Evolutionary conservation across 371 early-diverging fungal genomes (phyloP), one percentile per base, ranked within the genome.

Genomic region (Sporodiniella umbellata): DNA sequence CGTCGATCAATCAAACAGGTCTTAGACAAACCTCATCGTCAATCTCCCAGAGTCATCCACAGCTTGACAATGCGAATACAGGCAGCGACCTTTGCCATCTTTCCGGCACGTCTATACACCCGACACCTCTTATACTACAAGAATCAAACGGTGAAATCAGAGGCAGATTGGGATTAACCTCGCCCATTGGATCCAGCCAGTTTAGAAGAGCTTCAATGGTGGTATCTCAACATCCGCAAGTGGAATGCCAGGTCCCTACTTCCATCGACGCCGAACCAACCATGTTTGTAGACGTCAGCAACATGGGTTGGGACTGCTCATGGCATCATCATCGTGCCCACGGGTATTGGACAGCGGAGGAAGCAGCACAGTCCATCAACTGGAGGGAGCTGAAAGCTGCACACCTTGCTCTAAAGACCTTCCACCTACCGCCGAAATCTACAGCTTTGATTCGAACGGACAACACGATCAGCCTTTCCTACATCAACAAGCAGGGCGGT

Each of bases 401-500:
- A 1, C 38, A 38, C 4, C 21, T 48, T 3, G 43, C 48, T 0
- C 14, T 54, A 1, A 33, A 48, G 25, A 15, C 42, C 2, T 56
- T 51, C 35, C 57, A 4, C 1, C 15, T 1, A 2, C 23, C 25
- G 12, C 14, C n/a, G 42, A 37, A 62, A 25, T 47, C 46, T 1
- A 54, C 51, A 0, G 37, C 61, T 2, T 31, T 70, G 14, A 62
- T 63, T 8, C 48, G 48, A 4, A 60, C 62, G 10, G 63, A 65
- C 63, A 70, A 70, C 35, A 57, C 40, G 0, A 70, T 59, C 8
- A 45, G 53, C 2, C 44, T 54, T 14, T n/a, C 58, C 0, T 62
- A 64, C 23, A 58, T 57, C 33, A 68, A 68, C 54, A 55, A 56
- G 15, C 60, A 61, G 40, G 64, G 61, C 23, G 57, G 60, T 3